Conservation (phyloP, 2,329 filamentous ascomycete species). For the Neopestalotiopsis sp. region DNA sequence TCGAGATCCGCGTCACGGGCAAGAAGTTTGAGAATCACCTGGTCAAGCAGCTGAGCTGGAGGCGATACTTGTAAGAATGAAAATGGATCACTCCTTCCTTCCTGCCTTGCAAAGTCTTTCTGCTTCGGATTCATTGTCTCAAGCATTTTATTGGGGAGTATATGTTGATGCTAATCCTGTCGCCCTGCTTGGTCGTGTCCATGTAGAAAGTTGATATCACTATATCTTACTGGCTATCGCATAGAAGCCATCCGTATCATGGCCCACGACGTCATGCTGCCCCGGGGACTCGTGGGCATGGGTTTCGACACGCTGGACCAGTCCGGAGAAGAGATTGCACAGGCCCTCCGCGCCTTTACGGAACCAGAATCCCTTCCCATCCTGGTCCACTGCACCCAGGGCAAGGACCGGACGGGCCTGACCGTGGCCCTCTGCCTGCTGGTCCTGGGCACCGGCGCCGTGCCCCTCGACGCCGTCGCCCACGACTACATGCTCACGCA, state of each 20-base stretch:
- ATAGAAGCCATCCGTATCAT: conserved; percentile 73
- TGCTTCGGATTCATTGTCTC: neutral
- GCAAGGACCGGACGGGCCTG: conserved; percentile 84
- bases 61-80: conserved; percentile 60
- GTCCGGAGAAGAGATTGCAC: conserved; percentile 64
- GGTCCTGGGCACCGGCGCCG: conserved; percentile 48
- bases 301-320: conserved; percentile 72
- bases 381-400: conserved; percentile 84
- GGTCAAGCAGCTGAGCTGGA: conserved; percentile 71
- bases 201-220: conserved; percentile 11
- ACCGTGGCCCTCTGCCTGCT: conserved; percentile 72
- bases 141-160: neutral
- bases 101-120: neutral
- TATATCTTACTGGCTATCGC: conserved; percentile 68
- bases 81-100: too few species aligned
- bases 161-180: too few species aligned
- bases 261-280: conserved; percentile 71
- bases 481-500: conserved; percentile 75
- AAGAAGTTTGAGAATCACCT: conserved; percentile 71
- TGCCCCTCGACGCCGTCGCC: conserved; percentile 65
- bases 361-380: conserved; percentile 61
- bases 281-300: conserved; percentile 73
- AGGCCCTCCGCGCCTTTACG: conserved; percentile 55
- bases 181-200: too few species aligned
- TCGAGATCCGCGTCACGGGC: conserved; percentile 76